phyloP scores from a whole-genome alignment of 352 stramenopile species.

The Globisporangium okanoganense region DNA sequence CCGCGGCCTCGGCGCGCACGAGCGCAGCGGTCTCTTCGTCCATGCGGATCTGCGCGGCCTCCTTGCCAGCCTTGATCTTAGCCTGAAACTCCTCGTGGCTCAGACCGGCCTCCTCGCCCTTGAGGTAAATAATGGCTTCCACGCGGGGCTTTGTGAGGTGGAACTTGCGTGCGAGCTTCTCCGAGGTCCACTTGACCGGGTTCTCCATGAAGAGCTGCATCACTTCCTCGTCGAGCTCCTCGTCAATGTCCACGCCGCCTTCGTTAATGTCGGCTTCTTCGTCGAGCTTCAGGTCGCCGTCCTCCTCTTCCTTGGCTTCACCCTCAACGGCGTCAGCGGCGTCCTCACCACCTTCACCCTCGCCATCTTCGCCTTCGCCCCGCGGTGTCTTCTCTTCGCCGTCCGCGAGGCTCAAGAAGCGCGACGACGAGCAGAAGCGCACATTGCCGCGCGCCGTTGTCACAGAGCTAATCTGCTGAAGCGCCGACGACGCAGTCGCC shows the following conservation, averaged over 20 bases:
- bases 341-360: slow-evolving; percentile 19
- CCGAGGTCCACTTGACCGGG: slow-evolving; percentile 79
- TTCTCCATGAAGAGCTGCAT: slow-evolving; percentile 86
- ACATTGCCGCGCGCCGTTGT: slow-evolving; percentile 12
- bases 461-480: neutral
- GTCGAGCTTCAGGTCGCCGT: slow-evolving; percentile 64
- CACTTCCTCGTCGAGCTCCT: slow-evolving; percentile 67
- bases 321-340: slow-evolving; percentile 21
- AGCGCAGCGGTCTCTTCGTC: slow-evolving; percentile 45
- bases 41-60: slow-evolving; percentile 28
- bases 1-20: slow-evolving; percentile 34
- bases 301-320: slow-evolving; percentile 39
- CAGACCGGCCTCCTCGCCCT: slow-evolving; percentile 61
- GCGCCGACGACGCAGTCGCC: slow-evolving; percentile 1
- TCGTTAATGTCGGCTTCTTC: slow-evolving; percentile 62
- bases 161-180: slow-evolving; percentile 80
- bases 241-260: slow-evolving; percentile 63
- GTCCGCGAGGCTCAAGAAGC: slow-evolving; percentile 72
- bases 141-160: slow-evolving; percentile 68
- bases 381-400: slow-evolving; percentile 31
- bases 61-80: slow-evolving; percentile 63
- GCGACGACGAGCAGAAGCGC: slow-evolving; percentile 51
- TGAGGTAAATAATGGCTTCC: slow-evolving; percentile 78
- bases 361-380: slow-evolving; percentile 16
- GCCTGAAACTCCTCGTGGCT: slow-evolving; percentile 50